Evolutionary conservation across 139 green algal genomes (phyloP).

Genomic region (Closterium sp.): DNA sequence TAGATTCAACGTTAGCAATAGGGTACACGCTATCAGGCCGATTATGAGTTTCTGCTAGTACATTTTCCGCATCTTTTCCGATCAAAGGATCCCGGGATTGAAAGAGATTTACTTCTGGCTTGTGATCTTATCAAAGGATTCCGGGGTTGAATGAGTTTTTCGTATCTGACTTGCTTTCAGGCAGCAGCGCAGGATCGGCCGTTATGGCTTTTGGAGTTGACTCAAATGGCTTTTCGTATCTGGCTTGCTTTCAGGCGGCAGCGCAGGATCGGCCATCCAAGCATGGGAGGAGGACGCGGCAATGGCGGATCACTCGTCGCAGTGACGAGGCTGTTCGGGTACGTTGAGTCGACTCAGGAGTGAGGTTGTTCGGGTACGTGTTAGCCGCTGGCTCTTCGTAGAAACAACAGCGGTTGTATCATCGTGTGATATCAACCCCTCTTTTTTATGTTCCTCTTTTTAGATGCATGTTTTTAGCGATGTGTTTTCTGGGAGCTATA

Average conservation of each 20-base stretch:
- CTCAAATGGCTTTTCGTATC: too few relatives aligned
- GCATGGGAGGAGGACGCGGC: not conserved
- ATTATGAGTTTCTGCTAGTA: too few relatives aligned
- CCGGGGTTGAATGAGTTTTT: not conserved
- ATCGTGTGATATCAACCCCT: not conserved
- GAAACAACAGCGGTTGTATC: not conserved
- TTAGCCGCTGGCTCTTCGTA: not conserved
- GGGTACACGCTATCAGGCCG: too few relatives aligned
- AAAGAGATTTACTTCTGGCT: not conserved
- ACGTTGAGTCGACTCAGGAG: too few relatives aligned
- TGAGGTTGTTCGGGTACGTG: not conserved
- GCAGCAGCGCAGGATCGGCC: not conserved
- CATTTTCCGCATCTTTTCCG: too few relatives aligned
- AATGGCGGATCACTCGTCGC: not conserved
- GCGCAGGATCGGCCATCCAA: not conserved
- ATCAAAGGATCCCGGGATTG: too few relatives aligned
- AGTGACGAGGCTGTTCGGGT: not conserved
- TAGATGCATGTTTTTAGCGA: conserved; percentile 69
- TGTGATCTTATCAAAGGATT: too few relatives aligned
- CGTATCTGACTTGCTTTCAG: not conserved
- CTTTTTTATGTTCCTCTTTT: not conserved
- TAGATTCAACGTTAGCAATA: not conserved
- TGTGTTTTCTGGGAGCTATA: conserved; percentile 86
- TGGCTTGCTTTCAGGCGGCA: not conserved
- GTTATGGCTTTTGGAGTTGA: too few relatives aligned